phyloP scores from a whole-genome alignment of 2,329 filamentous ascomycete genomes.

The Teratosphaeria gauchensis region DNA sequence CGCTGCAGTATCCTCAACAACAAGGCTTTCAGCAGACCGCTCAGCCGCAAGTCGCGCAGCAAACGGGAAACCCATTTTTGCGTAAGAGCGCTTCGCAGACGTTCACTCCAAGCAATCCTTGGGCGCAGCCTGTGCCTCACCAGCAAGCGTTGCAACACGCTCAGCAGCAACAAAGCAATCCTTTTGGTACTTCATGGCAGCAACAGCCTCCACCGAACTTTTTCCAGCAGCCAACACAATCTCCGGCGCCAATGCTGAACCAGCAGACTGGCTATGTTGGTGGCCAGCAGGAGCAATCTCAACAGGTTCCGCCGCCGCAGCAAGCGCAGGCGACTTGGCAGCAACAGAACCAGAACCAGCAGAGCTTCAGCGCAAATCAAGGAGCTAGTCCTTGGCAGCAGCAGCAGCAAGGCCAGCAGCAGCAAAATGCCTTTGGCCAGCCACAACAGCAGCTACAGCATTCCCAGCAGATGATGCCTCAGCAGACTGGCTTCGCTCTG shows the following conservation, averaged over 20 bases:
- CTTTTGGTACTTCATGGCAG: slow-evolving; percentile 10
- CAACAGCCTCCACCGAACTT: slow-evolving; percentile 6
- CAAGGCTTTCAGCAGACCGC: slow-evolving; percentile 8
- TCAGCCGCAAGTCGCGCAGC: slow-evolving; percentile 38
- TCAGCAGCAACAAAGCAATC: slow-evolving; percentile 10
- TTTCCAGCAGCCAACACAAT: slow-evolving; percentile 13
- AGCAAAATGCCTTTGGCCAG: neutral
- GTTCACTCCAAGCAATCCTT: slow-evolving; percentile 33
- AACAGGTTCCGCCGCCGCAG: slow-evolving; percentile 12
- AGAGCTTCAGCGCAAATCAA: slow-evolving; percentile 2
- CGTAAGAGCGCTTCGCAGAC: slow-evolving; percentile 34
- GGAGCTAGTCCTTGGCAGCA: slow-evolving; percentile 10
- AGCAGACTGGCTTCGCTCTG: slow-evolving; percentile 11
- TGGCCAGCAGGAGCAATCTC: slow-evolving; percentile 9
- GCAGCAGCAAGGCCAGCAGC: slow-evolving; percentile 7
- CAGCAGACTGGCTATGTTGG: neutral
- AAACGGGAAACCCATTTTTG: slow-evolving; percentile 37
- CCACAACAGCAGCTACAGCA: slow-evolving; percentile 26
- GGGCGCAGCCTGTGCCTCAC: slow-evolving; percentile 14
- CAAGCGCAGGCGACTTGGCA: slow-evolving; percentile 31
- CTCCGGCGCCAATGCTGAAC: slow-evolving; percentile 5
- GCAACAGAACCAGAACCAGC: slow-evolving; percentile 21
- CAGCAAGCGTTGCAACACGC: slow-evolving; percentile 21
- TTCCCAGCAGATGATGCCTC: slow-evolving; percentile 15
- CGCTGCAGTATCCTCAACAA: slow-evolving; percentile 6